These are phyloP conservation scores for Pyricularia pennisetigena DNA, from an alignment of 2,329 filamentous ascomycete species.

Conservation along the genomic window DNA sequence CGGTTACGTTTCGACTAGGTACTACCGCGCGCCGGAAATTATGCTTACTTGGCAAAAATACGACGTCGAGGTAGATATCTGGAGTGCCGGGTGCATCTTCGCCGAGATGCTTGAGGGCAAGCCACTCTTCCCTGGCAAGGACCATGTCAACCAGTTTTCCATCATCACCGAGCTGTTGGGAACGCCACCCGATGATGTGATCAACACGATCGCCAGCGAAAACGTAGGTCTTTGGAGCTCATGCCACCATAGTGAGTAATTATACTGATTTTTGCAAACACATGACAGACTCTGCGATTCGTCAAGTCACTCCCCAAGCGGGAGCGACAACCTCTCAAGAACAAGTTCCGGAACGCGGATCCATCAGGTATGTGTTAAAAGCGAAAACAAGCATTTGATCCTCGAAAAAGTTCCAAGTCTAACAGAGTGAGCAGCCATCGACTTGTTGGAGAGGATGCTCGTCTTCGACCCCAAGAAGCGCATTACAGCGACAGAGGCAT, in stretches of 20 bases:
- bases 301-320: slow-evolving; percentile 95
- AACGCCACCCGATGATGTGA: slow-evolving; percentile 95
- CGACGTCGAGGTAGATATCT: slow-evolving; percentile 97
- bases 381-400: neutral
- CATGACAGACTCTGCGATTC: slow-evolving; percentile 73
- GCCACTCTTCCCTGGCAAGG: slow-evolving; percentile 95
- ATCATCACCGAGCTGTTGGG: slow-evolving; percentile 98
- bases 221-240: slow-evolving; percentile 52
- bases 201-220: slow-evolving; percentile 96
- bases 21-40: slow-evolving; percentile 97
- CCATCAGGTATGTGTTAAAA: slow-evolving; percentile 51
- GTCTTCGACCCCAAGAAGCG: slow-evolving; percentile 98
- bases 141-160: slow-evolving; percentile 98
- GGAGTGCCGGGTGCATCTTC: slow-evolving; percentile 98
- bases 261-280: neutral
- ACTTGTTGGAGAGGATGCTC: slow-evolving; percentile 91
- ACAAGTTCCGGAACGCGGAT: slow-evolving; percentile 96
- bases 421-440: slow-evolving; percentile 54
- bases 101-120: slow-evolving; percentile 99
- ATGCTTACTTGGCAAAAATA: slow-evolving; percentile 99
- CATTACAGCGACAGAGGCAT: slow-evolving; percentile 74
- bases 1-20: slow-evolving; percentile 95
- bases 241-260: neutral
- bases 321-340: slow-evolving; percentile 72
- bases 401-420: neutral